Evolutionary conservation across 495 filamentous ascomycete genomes (phyloP).

Genomic region (Sordaria brevicollis): DNA sequence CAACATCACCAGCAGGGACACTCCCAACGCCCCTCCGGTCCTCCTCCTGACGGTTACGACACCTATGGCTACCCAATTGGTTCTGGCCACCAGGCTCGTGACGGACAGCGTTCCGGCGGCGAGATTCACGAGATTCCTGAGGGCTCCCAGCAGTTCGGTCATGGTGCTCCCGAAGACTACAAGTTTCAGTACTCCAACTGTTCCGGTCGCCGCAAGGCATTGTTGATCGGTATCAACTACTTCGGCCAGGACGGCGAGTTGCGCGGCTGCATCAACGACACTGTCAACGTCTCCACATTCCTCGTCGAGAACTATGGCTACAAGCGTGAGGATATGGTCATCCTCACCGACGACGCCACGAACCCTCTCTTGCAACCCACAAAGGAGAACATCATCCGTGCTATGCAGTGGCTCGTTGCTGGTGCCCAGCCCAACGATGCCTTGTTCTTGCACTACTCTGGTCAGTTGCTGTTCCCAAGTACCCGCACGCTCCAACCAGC

Average conservation of each 20-base stretch:
- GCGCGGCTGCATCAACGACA: constrained; percentile 90
- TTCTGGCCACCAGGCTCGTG: constrained; percentile 1
- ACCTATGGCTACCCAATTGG: constrained; percentile 29
- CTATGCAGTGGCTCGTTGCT: constrained; percentile 38
- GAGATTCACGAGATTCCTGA: constrained; percentile 39
- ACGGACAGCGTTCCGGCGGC: constrained; percentile 18
- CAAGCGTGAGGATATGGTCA: constrained; percentile 42
- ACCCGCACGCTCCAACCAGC: neutral
- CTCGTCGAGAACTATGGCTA: constrained; percentile 66
- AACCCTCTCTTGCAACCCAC: constrained; percentile 35
- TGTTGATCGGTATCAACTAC: constrained; percentile 94
- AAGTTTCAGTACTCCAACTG: constrained; percentile 82
- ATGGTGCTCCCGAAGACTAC: constrained; percentile 36
- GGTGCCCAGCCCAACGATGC: constrained; percentile 38
- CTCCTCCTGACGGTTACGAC: constrained; percentile 26
- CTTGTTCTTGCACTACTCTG: constrained; percentile 51
- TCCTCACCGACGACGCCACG: constrained; percentile 36
- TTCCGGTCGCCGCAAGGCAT: constrained; percentile 73
- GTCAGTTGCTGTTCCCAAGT: constrained; percentile 28
- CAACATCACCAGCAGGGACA: constrained; percentile 14
- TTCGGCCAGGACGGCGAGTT: constrained; percentile 77
- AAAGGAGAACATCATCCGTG: constrained; percentile 39
- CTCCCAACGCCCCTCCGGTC: constrained; percentile 21
- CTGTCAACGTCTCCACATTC: constrained; percentile 80
- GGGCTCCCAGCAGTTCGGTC: constrained; percentile 34